Conservation (phyloP, 352 stramenopile genomes). For the Globisporangium spinosum region DNA sequence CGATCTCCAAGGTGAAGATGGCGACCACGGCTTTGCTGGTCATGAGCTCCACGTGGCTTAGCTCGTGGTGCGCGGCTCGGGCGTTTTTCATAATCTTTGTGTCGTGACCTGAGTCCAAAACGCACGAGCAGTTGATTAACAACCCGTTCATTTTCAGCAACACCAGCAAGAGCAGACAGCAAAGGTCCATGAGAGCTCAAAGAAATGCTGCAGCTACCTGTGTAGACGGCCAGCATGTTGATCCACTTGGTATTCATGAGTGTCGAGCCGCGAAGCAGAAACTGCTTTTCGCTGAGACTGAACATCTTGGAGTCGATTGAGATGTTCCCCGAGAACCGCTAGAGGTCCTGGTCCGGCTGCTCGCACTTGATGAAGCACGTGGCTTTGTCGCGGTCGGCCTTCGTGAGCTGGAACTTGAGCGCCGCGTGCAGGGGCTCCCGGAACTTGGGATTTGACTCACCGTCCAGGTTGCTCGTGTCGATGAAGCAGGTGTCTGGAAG, state of each 20-base stretch:
- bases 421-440: slow-evolving; percentile 49
- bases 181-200: background rate
- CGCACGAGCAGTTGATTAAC: background rate
- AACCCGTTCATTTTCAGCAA: background rate
- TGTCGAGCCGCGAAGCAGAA: slow-evolving; percentile 63
- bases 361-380: slow-evolving; percentile 76
- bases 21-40: slow-evolving; percentile 77
- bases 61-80: slow-evolving; percentile 73
- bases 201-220: slow-evolving; percentile 19
- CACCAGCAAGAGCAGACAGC: background rate
- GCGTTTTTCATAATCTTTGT: slow-evolving; percentile 91
- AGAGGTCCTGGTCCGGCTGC: slow-evolving; percentile 71
- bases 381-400: slow-evolving; percentile 31
- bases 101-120: slow-evolving; percentile 47
- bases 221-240: slow-evolving; percentile 72
- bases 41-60: slow-evolving; percentile 75
- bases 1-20: slow-evolving; percentile 72
- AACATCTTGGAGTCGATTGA: slow-evolving; percentile 52
- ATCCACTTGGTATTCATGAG: slow-evolving; percentile 84
- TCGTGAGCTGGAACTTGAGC: slow-evolving; percentile 26
- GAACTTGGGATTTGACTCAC: slow-evolving; percentile 74
- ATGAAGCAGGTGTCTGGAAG: slow-evolving; percentile 67
- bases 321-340: slow-evolving; percentile 73
- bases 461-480: slow-evolving; percentile 81
- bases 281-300: slow-evolving; percentile 74